Percentiles rank a stretch among this genome's conserved stretches.
Conservation (phyloP, 768 basidiomycete genomes). For the Tricholoma saponaceum region DNA sequence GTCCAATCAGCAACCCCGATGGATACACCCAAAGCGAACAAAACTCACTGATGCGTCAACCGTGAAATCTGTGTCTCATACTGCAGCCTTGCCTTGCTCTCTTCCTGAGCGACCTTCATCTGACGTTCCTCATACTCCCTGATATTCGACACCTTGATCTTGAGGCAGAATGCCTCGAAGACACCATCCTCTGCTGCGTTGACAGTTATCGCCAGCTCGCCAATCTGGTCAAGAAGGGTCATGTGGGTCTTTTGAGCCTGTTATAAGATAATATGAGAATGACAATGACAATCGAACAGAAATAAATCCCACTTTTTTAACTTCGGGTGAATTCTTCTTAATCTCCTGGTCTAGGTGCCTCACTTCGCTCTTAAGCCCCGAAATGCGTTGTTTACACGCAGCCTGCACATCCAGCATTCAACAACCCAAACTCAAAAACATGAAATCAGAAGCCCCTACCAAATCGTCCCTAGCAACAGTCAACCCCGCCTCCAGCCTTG, state of each 20-base stretch:
- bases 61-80: slow-evolving; percentile 86
- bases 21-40: not conserved
- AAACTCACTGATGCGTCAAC: slow-evolving; percentile 74
- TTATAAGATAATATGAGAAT: not conserved
- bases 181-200: slow-evolving; percentile 77
- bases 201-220: slow-evolving; percentile 50
- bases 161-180: slow-evolving; percentile 73
- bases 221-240: slow-evolving; percentile 50
- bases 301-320: slow-evolving; percentile 54
- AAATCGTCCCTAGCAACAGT: slow-evolving; percentile 79
- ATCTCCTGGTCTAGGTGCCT: slow-evolving; percentile 75
- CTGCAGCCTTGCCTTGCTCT: slow-evolving; percentile 76
- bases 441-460: slow-evolving; percentile 35
- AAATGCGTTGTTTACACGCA: slow-evolving; percentile 70
- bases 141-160: slow-evolving; percentile 77
- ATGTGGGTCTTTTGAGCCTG: slow-evolving; percentile 55
- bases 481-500: slow-evolving; percentile 73
- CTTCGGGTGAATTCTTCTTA: slow-evolving; percentile 61
- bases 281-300: not conserved
- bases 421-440: not conserved
- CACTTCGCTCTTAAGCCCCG: slow-evolving; percentile 78
- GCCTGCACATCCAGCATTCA: slow-evolving; percentile 37
- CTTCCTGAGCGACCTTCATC: slow-evolving; percentile 82
- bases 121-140: slow-evolving; percentile 94
- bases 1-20: slow-evolving; percentile 3